phyloP scores from a whole-genome alignment of 2,329 filamentous ascomycete species.

The Gremmenia infestans region DNA sequence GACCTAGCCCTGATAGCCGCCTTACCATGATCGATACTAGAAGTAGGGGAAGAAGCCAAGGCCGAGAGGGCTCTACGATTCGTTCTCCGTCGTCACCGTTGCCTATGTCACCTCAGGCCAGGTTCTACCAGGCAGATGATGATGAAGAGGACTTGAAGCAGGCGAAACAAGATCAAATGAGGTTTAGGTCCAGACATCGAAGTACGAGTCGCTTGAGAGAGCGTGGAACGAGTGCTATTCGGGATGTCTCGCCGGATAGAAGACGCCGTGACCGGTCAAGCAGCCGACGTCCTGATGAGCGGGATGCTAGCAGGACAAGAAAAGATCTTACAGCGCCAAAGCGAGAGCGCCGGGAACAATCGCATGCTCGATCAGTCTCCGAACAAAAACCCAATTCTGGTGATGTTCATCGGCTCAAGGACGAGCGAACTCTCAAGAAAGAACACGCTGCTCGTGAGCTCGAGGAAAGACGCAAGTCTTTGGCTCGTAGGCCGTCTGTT shows the following conservation, averaged over 20 bases:
- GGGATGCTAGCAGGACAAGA: slow-evolving; percentile 20
- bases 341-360: slow-evolving; percentile 14
- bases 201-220: slow-evolving; percentile 42
- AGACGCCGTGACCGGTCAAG: slow-evolving; percentile 30
- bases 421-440: slow-evolving; percentile 62
- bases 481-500: slow-evolving; percentile 73
- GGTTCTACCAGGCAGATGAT: slow-evolving; percentile 45
- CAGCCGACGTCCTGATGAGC: slow-evolving; percentile 26
- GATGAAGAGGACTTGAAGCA: slow-evolving; percentile 58
- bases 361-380: slow-evolving; percentile 36
- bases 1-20: slow-evolving; percentile 33
- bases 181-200: slow-evolving; percentile 51
- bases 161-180: slow-evolving; percentile 49
- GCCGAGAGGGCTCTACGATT: slow-evolving; percentile 51
- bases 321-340: slow-evolving; percentile 20
- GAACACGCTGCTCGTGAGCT: slow-evolving; percentile 78
- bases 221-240: slow-evolving; percentile 28
- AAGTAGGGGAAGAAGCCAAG: slow-evolving; percentile 57
- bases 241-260: slow-evolving; percentile 28
- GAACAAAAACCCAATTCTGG: slow-evolving; percentile 46
- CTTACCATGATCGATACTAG: slow-evolving; percentile 37
- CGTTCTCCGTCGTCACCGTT: slow-evolving; percentile 78
- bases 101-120: slow-evolving; percentile 61
- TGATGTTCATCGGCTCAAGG: slow-evolving; percentile 51
- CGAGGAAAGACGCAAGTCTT: slow-evolving; percentile 79